A percentile compares a stretch with the other conserved stretches of the same genome.
Conservation (phyloP, 495 filamentous ascomycete genomes). For the Penicillium samsonianum region DNA sequence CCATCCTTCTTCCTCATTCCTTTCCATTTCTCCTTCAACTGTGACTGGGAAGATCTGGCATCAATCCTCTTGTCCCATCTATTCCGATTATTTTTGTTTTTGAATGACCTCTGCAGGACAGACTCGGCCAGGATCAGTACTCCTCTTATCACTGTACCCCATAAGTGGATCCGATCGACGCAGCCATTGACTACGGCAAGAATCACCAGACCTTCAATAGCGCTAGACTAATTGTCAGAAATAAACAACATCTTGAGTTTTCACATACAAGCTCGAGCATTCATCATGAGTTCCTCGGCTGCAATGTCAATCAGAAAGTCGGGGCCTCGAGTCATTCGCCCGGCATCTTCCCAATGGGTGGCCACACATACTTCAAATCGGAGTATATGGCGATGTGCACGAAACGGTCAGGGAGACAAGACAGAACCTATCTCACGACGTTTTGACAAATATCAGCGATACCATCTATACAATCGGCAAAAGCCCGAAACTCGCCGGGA, state of each 20-base stretch:
- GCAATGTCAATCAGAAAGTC: constrained; percentile 13
- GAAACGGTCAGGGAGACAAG: constrained; percentile 19
- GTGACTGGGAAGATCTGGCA: neutral
- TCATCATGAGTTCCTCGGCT: constrained; percentile 25
- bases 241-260: neutral
- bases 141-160: neutral
- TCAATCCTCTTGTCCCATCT: neutral
- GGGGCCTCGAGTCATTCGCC: constrained; percentile 11
- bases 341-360: constrained; percentile 19
- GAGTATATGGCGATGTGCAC: constrained; percentile 18
- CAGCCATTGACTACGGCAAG: neutral
- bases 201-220: neutral
- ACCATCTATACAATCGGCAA: constrained; percentile 15
- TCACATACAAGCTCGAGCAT: neutral
- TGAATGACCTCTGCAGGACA: neutral
- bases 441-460: constrained; percentile 21
- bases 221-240: neutral
- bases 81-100: neutral
- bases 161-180: constrained; percentile 1
- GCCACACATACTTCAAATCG: constrained; percentile 10
- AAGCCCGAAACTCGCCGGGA: constrained; percentile 14
- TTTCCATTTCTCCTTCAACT: neutral
- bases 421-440: constrained; percentile 16
- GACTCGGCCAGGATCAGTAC: neutral
- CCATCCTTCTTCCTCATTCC: neutral